A percentile compares a stretch with the other conserved stretches of the same genome.
Conservation (phyloP, 148 eudicot species). For the Salicornia ramosissima region DNA sequence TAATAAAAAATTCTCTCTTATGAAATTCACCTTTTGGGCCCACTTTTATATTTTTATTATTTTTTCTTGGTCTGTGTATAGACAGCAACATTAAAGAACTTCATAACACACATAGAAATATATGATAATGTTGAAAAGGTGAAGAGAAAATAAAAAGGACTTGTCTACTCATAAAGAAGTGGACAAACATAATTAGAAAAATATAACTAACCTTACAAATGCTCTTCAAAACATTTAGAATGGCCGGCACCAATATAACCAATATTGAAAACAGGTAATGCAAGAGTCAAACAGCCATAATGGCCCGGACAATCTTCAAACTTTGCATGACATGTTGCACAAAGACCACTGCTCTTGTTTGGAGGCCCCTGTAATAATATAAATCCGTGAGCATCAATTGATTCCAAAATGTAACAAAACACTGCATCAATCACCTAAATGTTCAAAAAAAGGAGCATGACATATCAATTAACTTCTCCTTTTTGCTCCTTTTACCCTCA, state of each 20-base stretch:
- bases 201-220: constrained; percentile 83
- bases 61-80: no score
- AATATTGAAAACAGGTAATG: constrained; percentile 75
- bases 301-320: constrained; percentile 82
- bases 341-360: constrained; percentile 46
- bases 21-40: no score
- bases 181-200: neutral
- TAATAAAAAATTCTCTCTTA: no score
- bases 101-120: no score
- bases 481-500: neutral
- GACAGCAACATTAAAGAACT: no score
- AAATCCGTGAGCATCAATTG: neutral
- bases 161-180: neutral
- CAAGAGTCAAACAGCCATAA: constrained; percentile 71
- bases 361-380: constrained; percentile 84
- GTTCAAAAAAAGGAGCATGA: neutral
- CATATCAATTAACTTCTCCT: neutral
- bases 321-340: constrained; percentile 65
- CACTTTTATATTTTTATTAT: no score
- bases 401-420: neutral
- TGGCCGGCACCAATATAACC: constrained; percentile 62
- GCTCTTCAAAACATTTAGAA: constrained; percentile 80
- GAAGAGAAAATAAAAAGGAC: neutral
- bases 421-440: neutral
- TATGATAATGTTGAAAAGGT: neutral